phyloP scores from a whole-genome alignment of 2,329 filamentous ascomycete genomes.

The Clarireedia hainanense region DNA sequence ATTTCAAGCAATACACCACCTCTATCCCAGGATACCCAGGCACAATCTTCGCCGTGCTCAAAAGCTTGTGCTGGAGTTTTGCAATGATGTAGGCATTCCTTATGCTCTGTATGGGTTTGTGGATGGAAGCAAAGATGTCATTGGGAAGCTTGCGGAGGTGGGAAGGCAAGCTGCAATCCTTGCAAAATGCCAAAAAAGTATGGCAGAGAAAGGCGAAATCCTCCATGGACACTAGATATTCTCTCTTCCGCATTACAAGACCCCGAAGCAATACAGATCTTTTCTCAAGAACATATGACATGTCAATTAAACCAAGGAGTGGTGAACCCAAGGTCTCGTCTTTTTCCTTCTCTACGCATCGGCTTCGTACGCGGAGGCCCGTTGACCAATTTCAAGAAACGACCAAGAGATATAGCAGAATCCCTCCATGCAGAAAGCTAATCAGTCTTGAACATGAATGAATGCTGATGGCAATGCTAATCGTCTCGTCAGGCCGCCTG shows the following conservation, averaged over 20 bases:
- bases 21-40: slow-evolving; percentile 75
- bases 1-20: slow-evolving; percentile 82
- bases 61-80: slow-evolving; percentile 72
- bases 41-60: slow-evolving; percentile 75
- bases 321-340: neutral
- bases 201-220: slow-evolving; percentile 28
- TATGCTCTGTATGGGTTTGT: slow-evolving; percentile 83
- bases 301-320: neutral
- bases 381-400: neutral
- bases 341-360: neutral
- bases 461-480: too few relatives aligned
- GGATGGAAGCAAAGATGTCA: slow-evolving; percentile 73
- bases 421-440: neutral
- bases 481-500: too few relatives aligned
- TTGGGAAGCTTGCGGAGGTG: slow-evolving; percentile 69
- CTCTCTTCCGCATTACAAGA: neutral
- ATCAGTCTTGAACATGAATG: neutral
- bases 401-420: too few relatives aligned
- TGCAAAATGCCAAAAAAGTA: slow-evolving; percentile 59
- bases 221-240: slow-evolving; percentile 13
- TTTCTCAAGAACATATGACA: neutral
- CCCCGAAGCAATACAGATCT: neutral
- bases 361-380: neutral
- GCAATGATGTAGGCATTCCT: slow-evolving; percentile 71
- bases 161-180: slow-evolving; percentile 71